Base-by-base conservation (phyloP, 495 filamentous ascomycete species). In the Glarea lozoyensis region DNA sequence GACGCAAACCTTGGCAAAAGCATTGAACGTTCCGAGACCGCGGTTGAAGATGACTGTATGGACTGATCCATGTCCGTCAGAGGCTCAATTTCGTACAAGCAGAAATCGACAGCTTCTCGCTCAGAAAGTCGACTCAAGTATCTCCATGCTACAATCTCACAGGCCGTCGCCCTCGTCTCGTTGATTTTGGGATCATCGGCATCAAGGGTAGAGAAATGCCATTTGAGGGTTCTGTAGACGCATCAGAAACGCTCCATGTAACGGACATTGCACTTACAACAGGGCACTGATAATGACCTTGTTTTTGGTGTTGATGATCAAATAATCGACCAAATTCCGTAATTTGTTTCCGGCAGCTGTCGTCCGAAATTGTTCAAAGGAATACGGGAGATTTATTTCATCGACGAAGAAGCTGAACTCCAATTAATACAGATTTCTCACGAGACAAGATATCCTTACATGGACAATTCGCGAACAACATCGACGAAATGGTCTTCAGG, bases 101-200 rank as follows among this genome's bases (percentile, higher is more conserved):
- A 78, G 50, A 79, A 87, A 30, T 92, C 84, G 27, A 95, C 82
- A 9, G 79, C 78, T 52, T 95, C 90, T 21, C 78, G 67, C 46
- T 89, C 82, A 3, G 85, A 81, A 17, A 94, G 62, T 55, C 80
- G 81, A 24, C 79, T 80, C 32, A 94, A 67, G 49, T 92, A 88
- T 34, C 89, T 76, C 82, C 88, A 94, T 20, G 90, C 90, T 13
- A 93, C 83, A 49, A 90, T 84, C 62, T 97, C 89, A 59, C 88
- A 94, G 18, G 86, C 88, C 59, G 79, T 73, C 3, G 86, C 86
- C 49, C 90, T 72, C 38, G 83, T 82, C 42, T 86, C 76, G 53
- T 81, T 81, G 23, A 90, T 53, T 1, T 81, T 82, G 50, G 76
- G 77, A 49, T 85, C 81, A 50, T 89, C 82, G 46, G 62, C 64